Evolutionary conservation across 2,329 filamentous ascomycete species (phyloP), one percentile per base, ranked within the genome.

Genomic region (Pseudogymnoascus sp.): DNA sequence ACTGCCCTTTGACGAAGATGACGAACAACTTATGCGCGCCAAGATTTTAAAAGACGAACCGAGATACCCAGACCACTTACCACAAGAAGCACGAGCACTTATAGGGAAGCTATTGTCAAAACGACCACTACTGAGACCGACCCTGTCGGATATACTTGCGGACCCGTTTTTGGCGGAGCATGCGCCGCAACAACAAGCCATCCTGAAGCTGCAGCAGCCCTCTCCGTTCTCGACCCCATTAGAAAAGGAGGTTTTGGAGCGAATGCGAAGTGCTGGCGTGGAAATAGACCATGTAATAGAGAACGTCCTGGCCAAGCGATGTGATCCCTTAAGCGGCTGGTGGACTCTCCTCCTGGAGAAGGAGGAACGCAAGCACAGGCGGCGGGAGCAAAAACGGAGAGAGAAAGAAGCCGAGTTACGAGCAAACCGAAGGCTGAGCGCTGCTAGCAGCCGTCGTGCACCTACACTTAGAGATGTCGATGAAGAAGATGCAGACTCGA

Each of bases 301-400:
- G 73, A 96, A 95, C 70, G 95, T 99, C 2, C 76, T 96, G 37
- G 86, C 92, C 3, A 91, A 96, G 73, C 84, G 91, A 67, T 97
- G 95, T 72, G 93, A 99, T 75, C 84, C 88, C 5, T 78, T 99
- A 59, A 91, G 92, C 61, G 95, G 95, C 5, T 99, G 95, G 95
- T 99, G 95, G 95, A 90, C 91, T 2, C 76, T 99, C 29, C 78
- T 99, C 40, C 86, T 97, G 8, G 95, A 97, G 72, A 99, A 97
- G 74, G 95, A 99, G 72, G 86, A 92, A 73, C 86, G 92, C 7
- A 99, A 99, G 75, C 87, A 93, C 67, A 82, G 79, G 66, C 82
- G 92, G 65, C 82, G 88, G 66, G 92, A 97, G 70, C 84, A 86
- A 62, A 97, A 93, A 72, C 85, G 93, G 7, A 91, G 84, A 72